Evolutionary conservation across 768 basidiomycete species (phyloP), one percentile per base, ranked within the genome.

Genomic region (Hemileccinum rubropunctum): DNA sequence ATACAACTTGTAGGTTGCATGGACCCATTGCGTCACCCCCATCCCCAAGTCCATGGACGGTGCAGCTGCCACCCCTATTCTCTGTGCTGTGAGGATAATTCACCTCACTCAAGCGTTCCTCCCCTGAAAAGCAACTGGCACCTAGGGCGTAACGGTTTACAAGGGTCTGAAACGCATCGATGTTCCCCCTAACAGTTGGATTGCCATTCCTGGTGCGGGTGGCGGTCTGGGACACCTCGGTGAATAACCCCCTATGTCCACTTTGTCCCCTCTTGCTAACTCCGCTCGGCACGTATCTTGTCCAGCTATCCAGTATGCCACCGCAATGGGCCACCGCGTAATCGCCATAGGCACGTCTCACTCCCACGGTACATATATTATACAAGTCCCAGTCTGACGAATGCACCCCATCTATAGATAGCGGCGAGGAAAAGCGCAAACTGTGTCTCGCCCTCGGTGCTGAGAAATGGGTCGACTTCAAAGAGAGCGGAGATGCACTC

Each of bases 391-490:
- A 23, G 6, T 23, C 23, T 23, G 23, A 23, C 23, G 23, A 3
- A 6, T 23, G 23, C 6, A 3, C 3, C 6, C 23, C 13, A 21
- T 32, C 14, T n/a, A 20, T 10, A 68, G 79, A 81, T 50, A 73
- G 64, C 4, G 75, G 78, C 18, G 71, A 60, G 10, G 71, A 66
- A 26, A 78, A 78, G 60, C 59, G 64, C 23, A 52, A 66, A 13
- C 54, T 76, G 23, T 71, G 70, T 55, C 52, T 64, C 45, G 18
- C 58, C 14, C 69, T 77, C 46, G 76, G 77, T 2, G 71, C 71
- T 0, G 73, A 76, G 51, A 76, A 64, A 53, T 66, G 62, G 62
- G 46, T 81, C 51, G 80, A 80, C 62, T 81, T 78, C 66, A 71
- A 67, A 53, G 62, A 70, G 50, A 63, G 61, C 23, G 62, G 71